phyloP scores from a whole-genome alignment of 257 asterid genomes.

The Buddleja alternifolia region DNA sequence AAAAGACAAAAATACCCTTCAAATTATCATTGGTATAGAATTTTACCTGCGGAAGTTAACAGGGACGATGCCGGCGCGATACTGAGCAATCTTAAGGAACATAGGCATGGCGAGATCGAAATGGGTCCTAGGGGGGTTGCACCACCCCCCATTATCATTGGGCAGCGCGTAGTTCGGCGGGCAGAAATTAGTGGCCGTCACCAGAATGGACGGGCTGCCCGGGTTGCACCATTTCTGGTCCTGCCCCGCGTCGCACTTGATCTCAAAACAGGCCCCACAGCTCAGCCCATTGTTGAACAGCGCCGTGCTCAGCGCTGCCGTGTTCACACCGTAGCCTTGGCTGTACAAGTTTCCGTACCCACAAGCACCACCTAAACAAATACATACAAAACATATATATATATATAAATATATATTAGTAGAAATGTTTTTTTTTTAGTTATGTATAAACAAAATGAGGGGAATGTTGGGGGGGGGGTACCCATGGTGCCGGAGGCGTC shows the following conservation, averaged over 20 bases:
- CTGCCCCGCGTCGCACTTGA: slow-evolving; percentile 48
- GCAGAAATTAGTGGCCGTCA: slow-evolving; percentile 55
- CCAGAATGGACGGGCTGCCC: slow-evolving; percentile 45
- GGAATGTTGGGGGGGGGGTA: background rate
- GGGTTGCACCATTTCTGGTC: slow-evolving; percentile 49
- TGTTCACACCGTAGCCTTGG: slow-evolving; percentile 52
- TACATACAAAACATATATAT: background rate
- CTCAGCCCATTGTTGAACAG: slow-evolving; percentile 54
- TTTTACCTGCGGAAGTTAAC: slow-evolving; percentile 52
- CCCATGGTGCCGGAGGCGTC: slow-evolving; percentile 71
- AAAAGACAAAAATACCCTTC: slow-evolving; percentile 16
- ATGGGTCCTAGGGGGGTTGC: slow-evolving; percentile 53
- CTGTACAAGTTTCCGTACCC: slow-evolving; percentile 56
- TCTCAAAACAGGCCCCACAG: slow-evolving; percentile 55
- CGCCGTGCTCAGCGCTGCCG: slow-evolving; percentile 57
- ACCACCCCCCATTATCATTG: slow-evolving; percentile 55
- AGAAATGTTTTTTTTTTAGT: background rate
- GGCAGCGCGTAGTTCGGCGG: slow-evolving; percentile 53
- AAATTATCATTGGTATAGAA: background rate
- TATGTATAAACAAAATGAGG: background rate
- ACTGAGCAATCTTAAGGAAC: slow-evolving; percentile 50
- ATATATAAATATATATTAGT: background rate
- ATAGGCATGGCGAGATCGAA: slow-evolving; percentile 59
- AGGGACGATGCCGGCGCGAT: slow-evolving; percentile 55
- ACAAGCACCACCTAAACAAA: slow-evolving; percentile 50